These are phyloP conservation scores for Phialocephala sp. DNA, from an alignment of 2,329 filamentous ascomycete genomes.

Conservation along the genomic window DNA sequence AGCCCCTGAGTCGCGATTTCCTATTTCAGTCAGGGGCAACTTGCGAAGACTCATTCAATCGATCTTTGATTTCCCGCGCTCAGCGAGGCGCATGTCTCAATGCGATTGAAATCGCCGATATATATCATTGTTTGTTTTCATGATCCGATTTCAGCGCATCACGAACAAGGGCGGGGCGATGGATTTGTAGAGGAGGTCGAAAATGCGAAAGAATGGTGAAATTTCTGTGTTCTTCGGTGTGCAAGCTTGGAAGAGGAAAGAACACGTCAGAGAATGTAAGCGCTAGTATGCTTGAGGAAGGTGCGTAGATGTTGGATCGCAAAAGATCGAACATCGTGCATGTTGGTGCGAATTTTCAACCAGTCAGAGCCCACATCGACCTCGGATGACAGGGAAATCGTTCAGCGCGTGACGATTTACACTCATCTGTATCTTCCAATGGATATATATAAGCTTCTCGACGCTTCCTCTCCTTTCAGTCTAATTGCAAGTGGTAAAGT, in stretches of 20 bases:
- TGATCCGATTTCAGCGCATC: neutral
- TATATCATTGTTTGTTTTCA: neutral
- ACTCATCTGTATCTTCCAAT: neutral
- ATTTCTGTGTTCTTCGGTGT: neutral
- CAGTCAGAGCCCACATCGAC: neutral
- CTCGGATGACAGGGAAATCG: neutral
- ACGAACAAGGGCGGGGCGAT: neutral
- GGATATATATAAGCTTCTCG: neutral
- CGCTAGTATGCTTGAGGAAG: neutral
- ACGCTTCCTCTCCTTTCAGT: neutral
- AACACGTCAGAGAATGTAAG: neutral
- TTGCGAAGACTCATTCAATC: neutral
- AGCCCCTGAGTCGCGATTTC: slow-evolving; percentile 8
- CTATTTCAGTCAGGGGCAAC: slow-evolving; percentile 3
- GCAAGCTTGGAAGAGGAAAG: neutral
- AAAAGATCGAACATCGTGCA: neutral
- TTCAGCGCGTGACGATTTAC: neutral
- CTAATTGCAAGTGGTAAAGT: neutral
- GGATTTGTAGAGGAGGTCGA: neutral
- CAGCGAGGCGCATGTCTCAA: neutral
- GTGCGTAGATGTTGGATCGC: neutral
- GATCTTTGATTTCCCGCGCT: neutral
- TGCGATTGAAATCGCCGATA: neutral
- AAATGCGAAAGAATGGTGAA: neutral
- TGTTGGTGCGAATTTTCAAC: neutral